phyloP scores from a whole-genome alignment of 192 early-diverging fungal genomes.

The Mortierella alpina region DNA sequence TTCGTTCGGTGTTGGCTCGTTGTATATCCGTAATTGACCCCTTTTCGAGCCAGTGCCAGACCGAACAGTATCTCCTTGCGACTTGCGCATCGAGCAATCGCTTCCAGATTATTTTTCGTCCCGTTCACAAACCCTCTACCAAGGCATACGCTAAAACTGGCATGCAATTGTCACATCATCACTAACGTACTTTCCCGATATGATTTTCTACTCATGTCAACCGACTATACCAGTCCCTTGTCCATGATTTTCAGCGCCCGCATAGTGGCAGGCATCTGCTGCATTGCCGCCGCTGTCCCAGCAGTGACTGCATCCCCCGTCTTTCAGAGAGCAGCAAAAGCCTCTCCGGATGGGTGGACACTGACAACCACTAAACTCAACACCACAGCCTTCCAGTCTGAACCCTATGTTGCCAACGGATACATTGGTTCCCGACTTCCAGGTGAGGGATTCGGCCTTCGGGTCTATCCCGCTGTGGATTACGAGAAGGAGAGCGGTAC shows the following conservation, averaged over 20 bases:
- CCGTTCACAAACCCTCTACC: too few species aligned
- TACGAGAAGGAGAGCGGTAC: constrained; percentile 28
- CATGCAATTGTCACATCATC: too few species aligned
- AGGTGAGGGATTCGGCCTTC: constrained; percentile 40
- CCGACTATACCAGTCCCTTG: too few species aligned
- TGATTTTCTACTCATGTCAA: too few species aligned
- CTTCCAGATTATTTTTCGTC: too few species aligned
- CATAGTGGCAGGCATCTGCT: not conserved
- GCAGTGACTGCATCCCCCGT: constrained; percentile 10
- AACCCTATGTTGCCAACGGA: constrained; percentile 52
- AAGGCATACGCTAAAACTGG: too few species aligned
- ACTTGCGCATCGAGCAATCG: too few species aligned
- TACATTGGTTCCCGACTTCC: constrained; percentile 52
- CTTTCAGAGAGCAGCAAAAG: not conserved
- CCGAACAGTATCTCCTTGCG: too few species aligned
- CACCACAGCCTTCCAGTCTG: constrained; percentile 30
- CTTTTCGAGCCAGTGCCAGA: too few species aligned
- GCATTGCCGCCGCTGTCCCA: not conserved
- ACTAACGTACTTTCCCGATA: too few species aligned
- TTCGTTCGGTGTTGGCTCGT: too few species aligned
- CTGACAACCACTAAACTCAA: constrained; percentile 35
- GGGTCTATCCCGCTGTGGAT: constrained; percentile 37
- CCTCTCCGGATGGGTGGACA: constrained; percentile 36
- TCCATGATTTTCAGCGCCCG: not conserved
- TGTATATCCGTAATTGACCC: too few species aligned